phyloP scores from a whole-genome alignment of 495 filamentous ascomycete species.

The Annulohypoxylon maeteangense region DNA sequence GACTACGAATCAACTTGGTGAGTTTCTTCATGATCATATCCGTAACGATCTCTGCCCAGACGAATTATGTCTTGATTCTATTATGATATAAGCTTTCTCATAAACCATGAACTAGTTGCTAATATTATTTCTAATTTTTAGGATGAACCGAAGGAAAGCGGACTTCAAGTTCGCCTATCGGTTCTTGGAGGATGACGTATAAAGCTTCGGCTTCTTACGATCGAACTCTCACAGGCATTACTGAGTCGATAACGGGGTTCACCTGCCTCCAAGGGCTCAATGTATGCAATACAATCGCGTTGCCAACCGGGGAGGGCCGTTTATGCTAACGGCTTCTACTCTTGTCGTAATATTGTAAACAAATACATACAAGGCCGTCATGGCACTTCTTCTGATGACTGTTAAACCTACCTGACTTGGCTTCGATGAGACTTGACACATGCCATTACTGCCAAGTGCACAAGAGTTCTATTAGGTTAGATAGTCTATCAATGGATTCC shows the following conservation, averaged over 20 bases:
- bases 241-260: background rate
- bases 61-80: background rate
- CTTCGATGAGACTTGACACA: background rate
- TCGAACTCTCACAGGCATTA: constrained; percentile 4
- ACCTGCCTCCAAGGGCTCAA: constrained; percentile 15
- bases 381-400: constrained; percentile 3
- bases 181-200: constrained; percentile 93
- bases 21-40: constrained; percentile 48
- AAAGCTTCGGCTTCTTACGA: constrained; percentile 13
- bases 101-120: constrained; percentile 15
- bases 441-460: constrained; percentile 14
- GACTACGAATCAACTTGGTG: constrained; percentile 99
- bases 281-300: constrained; percentile 21
- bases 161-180: constrained; percentile 99
- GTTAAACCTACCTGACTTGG: background rate
- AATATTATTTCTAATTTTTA: constrained; percentile 56
- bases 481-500: constrained; percentile 20
- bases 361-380: constrained; percentile 34
- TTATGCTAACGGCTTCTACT: constrained; percentile 8
- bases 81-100: background rate
- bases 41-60: background rate
- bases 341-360: constrained; percentile 33
- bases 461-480: background rate
- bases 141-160: constrained; percentile 99
- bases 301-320: constrained; percentile 5